phyloP scores from a whole-genome alignment of 129 eudicot species.

The Centrapalus pauciflorus region DNA sequence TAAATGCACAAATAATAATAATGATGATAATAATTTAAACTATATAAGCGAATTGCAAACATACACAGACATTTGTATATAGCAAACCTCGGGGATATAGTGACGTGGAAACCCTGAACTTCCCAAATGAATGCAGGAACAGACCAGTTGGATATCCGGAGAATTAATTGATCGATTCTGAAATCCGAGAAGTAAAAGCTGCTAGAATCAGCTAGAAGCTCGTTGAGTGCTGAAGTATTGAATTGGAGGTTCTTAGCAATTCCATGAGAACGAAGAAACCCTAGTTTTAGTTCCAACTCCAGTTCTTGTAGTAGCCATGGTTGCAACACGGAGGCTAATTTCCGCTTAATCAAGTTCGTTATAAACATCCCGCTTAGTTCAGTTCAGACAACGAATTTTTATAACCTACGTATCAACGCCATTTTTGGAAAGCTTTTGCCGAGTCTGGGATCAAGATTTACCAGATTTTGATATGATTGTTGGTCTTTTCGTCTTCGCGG shows the following conservation, averaged over 20 bases:
- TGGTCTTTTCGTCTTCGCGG: slow-evolving; percentile 22
- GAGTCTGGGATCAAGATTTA: slow-evolving; percentile 13
- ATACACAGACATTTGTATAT: background rate
- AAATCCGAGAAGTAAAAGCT: slow-evolving; percentile 45
- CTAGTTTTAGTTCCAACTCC: slow-evolving; percentile 64
- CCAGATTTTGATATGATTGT: slow-evolving; percentile 7
- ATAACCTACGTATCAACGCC: background rate
- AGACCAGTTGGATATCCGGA: slow-evolving; percentile 55
- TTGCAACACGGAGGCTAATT: slow-evolving; percentile 49
- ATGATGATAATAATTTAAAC: background rate
- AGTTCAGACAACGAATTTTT: background rate
- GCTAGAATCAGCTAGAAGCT: slow-evolving; percentile 45
- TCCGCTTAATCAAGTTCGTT: slow-evolving; percentile 40
- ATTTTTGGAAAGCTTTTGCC: background rate
- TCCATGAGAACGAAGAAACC: slow-evolving; percentile 58
- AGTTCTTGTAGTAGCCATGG: slow-evolving; percentile 80
- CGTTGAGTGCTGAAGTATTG: slow-evolving; percentile 50
- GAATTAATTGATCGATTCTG: slow-evolving; percentile 42
- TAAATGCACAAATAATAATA: slow-evolving; percentile 11
- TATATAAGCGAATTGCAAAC: background rate
- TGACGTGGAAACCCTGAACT: slow-evolving; percentile 57
- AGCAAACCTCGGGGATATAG: slow-evolving; percentile 52
- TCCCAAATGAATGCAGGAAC: slow-evolving; percentile 55
- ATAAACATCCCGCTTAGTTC: slow-evolving; percentile 40
- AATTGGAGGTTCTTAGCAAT: slow-evolving; percentile 41